Evolutionary conservation across 345 rosid genomes (phyloP), one percentile per base, ranked within the genome.

Genomic region (Excoecaria agallocha): DNA sequence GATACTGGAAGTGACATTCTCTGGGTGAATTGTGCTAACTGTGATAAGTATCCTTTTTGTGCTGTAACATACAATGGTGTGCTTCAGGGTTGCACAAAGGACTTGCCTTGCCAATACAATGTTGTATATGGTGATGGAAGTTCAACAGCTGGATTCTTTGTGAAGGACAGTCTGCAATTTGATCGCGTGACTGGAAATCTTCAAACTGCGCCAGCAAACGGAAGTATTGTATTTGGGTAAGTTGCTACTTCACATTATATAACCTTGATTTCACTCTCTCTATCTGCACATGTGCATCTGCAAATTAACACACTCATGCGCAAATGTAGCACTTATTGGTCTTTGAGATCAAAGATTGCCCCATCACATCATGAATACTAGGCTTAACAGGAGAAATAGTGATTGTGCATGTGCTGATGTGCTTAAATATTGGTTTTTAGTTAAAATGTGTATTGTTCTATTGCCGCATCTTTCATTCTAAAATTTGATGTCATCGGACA

Each of bases 1-100:
- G 98, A 94, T 62, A 92, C 97, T 12, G 97, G 98, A 72, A 94
- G 97, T 80, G 98, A 94, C 82, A 82, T 88, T 79, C 82, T 94
- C 7, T 94, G 98, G 98, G 89, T 94, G 56, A 94, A 92, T 75
- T 89, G 97, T 50, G 77, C 50, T 24, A 90, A 81, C 12, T 94
- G 98, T 49, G 64, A 68, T 35, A 89, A 77, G 63, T 94, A 90
- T 64, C 87, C 81, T 2, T 90, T 88, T 72, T 94, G 98, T 69
- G 78, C 80, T 61, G 63, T 81, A 2, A 74, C 89, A 7, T 81
- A 85, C 79, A 64, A 73, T 63, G 82, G 81, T 46, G 70, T 69
- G 57, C 71, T 84, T 12, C 86, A 84, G 17, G 93, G 90, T 39
- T 94, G 97, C 77, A 77, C 82, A 67, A 69, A 88, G 6, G 51